phyloP scores from a whole-genome alignment of 768 basidiomycete genomes.

The Tubosaeta brunneosetosa region DNA sequence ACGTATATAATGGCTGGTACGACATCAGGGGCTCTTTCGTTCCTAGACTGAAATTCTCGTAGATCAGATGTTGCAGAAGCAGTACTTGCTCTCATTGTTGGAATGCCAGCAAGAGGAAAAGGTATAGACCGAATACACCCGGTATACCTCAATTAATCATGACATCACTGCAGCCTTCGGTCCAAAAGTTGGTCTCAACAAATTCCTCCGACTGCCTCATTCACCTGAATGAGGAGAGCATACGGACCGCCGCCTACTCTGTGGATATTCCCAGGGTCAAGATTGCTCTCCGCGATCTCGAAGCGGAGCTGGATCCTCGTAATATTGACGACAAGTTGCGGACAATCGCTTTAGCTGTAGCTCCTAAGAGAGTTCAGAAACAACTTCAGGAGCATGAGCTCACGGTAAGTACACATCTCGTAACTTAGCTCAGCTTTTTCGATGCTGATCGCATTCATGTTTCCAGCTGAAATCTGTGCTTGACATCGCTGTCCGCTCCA shows the following conservation, averaged over 20 bases:
- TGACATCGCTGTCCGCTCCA: constrained; percentile 52
- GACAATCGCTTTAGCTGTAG: constrained; percentile 40
- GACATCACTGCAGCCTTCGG: constrained; percentile 15
- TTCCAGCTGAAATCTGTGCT: constrained; percentile 56
- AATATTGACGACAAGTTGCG: constrained; percentile 43
- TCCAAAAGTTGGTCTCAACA: constrained; percentile 25
- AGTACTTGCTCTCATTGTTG: constrained; percentile 59
- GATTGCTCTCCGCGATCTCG: constrained; percentile 44
- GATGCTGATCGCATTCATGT: constrained; percentile 3
- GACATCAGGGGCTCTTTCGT: constrained; percentile 14
- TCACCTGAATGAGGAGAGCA: constrained; percentile 60
- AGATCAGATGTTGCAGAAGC: constrained; percentile 56
- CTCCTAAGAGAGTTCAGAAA: constrained; percentile 36
- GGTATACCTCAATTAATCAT: constrained; percentile 48
- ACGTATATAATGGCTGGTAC: constrained; percentile 66
- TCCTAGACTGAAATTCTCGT: constrained; percentile 8
- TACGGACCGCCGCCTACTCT: constrained; percentile 57
- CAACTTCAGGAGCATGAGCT: constrained; percentile 44
- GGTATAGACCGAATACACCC: constrained; percentile 33
- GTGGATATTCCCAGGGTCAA: constrained; percentile 46
- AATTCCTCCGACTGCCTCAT: constrained; percentile 59
- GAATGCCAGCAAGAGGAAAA: constrained; percentile 86
- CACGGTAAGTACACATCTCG: constrained; percentile 38
- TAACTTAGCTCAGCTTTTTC: background rate
- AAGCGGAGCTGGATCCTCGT: constrained; percentile 44